Base-by-base conservation (phyloP, 768 basidiomycete species). In the Rhodotorula taiwanensis region DNA sequence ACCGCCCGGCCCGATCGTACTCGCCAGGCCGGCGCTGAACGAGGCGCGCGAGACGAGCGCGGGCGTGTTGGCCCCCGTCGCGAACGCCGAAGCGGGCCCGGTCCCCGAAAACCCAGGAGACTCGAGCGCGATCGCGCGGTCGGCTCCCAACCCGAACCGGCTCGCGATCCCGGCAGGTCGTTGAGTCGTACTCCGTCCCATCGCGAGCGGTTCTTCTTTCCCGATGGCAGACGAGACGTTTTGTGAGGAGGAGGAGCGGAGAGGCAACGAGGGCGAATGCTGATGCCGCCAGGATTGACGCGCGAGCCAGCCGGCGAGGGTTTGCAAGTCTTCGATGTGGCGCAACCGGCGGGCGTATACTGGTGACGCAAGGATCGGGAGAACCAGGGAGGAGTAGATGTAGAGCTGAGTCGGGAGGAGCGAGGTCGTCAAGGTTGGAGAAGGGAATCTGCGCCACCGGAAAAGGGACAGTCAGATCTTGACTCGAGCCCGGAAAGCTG, bases 331-430 rank as follows among this genome's bases (percentile, higher is more conserved):
- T 28, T 70, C 69, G 30, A 66, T 52, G 48, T 52, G 49, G 33
- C 51, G 52, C 23, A 70, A 21, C 0, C 64, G 49, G 1, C 59
- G 50, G n/a, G 53, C 11, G 41, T 58, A 56, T 16, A 28, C 21
- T 2, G 54, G 41, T 0, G 68, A 49, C 34, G 41, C 23, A 45
- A 70, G 54, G 55, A 70, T 31, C 27, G 63, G 60, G 25, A 70
- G 64, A 28, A 70, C 15, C 16, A 54, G 48, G 18, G 55, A 52
- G 27, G 69, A 70, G 51, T 52, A 63, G 58, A 70, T 66, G 62
- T 66, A 70, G 53, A 70, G 50, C n/a, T 70, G 64, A 43, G 58
- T 53, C 16, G 69, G 69, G 51, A 70, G 58, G 41, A 70, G 61
- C 5, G 41, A 18, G n/a, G 69, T 70, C 18, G 69, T 56, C 42